Evolutionary conservation across 2,329 filamentous ascomycete genomes (phyloP).

Genomic region (Trichoderma sp.): DNA sequence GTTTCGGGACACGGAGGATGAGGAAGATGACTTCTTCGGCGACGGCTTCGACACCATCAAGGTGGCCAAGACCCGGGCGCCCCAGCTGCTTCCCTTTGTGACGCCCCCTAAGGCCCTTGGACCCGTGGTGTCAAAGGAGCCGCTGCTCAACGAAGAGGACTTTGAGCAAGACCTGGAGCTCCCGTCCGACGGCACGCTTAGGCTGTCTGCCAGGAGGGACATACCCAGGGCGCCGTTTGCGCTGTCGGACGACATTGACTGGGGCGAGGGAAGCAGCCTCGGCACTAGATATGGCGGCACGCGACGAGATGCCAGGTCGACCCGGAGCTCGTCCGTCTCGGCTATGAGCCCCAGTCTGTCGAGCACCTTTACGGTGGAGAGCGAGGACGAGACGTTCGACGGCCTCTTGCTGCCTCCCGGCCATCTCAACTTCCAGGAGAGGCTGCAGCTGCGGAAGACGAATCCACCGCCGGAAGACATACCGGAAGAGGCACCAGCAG

Average conservation of each 20-base stretch:
- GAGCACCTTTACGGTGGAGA: constrained; percentile 88
- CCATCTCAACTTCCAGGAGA: constrained; percentile 78
- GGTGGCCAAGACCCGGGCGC: constrained; percentile 60
- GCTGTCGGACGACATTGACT: constrained; percentile 79
- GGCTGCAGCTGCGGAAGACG: constrained; percentile 71
- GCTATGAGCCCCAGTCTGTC: constrained; percentile 90
- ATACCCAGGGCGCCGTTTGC: constrained; percentile 64
- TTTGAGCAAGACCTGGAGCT: constrained; percentile 75
- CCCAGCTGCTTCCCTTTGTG: constrained; percentile 56
- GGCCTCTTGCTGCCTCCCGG: constrained; percentile 85
- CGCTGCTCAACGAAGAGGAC: constrained; percentile 55
- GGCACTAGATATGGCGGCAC: constrained; percentile 90
- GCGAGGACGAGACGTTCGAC: constrained; percentile 88
- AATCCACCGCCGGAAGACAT: constrained; percentile 59
- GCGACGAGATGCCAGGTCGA: constrained; percentile 74
- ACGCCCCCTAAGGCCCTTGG: constrained; percentile 59
- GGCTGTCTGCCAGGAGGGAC: constrained; percentile 62
- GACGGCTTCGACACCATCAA: constrained; percentile 69
- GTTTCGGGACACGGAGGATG: constrained; percentile 64
- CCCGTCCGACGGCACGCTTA: constrained; percentile 66
- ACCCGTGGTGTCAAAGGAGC: constrained; percentile 38
- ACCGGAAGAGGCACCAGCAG: constrained; percentile 41
- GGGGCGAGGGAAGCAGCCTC: constrained; percentile 91
- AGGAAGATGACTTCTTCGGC: constrained; percentile 63
- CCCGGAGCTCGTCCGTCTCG: constrained; percentile 83